Conservation (phyloP, 1,139 yeast genomes). For the Ogataea hybrid region DNA sequence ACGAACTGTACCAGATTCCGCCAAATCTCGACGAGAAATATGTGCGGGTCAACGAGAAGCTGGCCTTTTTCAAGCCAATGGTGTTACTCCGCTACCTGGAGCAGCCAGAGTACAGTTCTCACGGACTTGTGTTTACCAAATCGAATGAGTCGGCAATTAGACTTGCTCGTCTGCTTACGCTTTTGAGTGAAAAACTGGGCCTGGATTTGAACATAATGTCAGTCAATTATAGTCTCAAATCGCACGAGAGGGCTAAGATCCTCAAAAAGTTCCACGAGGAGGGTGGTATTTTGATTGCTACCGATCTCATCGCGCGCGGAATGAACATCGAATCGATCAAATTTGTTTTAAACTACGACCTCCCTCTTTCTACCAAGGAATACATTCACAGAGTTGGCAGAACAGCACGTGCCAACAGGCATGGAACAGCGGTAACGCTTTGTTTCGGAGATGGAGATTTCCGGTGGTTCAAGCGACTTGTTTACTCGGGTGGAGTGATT, state of each 20-base stretch:
- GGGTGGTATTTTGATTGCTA: constrained; percentile 62
- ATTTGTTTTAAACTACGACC: constrained; percentile 83
- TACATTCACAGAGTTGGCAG: constrained; percentile 96
- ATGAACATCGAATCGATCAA: constrained; percentile 72
- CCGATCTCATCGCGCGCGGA: constrained; percentile 95
- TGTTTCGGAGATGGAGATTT: constrained; percentile 74
- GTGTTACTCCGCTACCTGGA: constrained; percentile 56
- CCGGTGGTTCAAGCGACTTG: constrained; percentile 58
- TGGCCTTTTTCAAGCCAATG: constrained; percentile 70
- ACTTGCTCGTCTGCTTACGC: constrained; percentile 56
- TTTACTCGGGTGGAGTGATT: constrained; percentile 40
- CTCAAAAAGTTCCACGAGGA: constrained; percentile 54
- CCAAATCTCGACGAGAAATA: constrained; percentile 49
- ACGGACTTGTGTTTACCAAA: constrained; percentile 69
- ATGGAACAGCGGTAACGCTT: constrained; percentile 71
- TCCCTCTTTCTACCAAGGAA: constrained; percentile 86
- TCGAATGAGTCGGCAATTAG: constrained; percentile 87
- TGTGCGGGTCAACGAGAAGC: constrained; percentile 51
- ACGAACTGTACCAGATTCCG: constrained; percentile 58
- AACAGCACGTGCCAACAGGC: constrained; percentile 87
- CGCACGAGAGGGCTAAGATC: constrained; percentile 25
- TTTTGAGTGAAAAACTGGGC: constrained; percentile 36
- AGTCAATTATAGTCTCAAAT: constrained; percentile 35
- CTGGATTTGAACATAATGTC: constrained; percentile 28
- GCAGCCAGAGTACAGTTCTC: constrained; percentile 26